Evolutionary conservation across 2,329 filamentous ascomycete genomes (phyloP).

Genomic region (Colletotrichum orchidophilum): DNA sequence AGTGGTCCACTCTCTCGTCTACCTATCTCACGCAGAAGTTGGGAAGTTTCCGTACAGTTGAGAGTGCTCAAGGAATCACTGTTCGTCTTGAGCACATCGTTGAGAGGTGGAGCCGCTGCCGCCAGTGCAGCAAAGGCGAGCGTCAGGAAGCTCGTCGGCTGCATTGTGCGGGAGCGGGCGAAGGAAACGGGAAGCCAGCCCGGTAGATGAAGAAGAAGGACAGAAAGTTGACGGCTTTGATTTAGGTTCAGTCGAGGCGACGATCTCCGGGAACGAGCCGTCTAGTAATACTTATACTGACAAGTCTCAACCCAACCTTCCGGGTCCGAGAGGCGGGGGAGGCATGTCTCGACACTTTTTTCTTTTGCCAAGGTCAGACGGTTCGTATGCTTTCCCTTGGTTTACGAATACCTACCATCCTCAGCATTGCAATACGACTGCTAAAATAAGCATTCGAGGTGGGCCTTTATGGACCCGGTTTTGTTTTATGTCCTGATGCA

Average conservation of each 20-base stretch:
- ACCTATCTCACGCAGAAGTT: not conserved
- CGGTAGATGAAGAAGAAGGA: conserved; percentile 3
- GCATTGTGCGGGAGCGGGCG: conserved; percentile 34
- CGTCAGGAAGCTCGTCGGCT: conserved; percentile 34
- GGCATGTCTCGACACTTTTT: conserved; percentile 19
- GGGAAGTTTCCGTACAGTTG: conserved; percentile 29
- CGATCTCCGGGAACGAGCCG: not conserved
- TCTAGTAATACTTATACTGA: conserved; percentile 30
- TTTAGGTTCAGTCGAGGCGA: conserved; percentile 7
- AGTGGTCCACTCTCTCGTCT: not conserved
- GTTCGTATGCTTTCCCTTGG: not conserved
- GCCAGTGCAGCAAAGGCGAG: conserved; percentile 35
- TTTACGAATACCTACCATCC: not conserved
- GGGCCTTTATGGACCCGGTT: not conserved
- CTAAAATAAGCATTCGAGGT: conserved; percentile 21
- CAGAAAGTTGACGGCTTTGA: not conserved
- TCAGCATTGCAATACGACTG: not conserved
- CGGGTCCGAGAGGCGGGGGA: conserved; percentile 9
- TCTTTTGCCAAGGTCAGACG: conserved; percentile 16
- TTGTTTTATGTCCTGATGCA: conserved; percentile 12
- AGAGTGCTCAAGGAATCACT: conserved; percentile 39
- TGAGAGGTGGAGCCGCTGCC: conserved; percentile 36
- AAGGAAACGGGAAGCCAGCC: conserved; percentile 14
- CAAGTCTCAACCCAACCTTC: conserved; percentile 5
- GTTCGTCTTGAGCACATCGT: conserved; percentile 36